Evolutionary conservation across 169 alveolate genomes (phyloP).

Genomic region (Plasmodium inui): DNA sequence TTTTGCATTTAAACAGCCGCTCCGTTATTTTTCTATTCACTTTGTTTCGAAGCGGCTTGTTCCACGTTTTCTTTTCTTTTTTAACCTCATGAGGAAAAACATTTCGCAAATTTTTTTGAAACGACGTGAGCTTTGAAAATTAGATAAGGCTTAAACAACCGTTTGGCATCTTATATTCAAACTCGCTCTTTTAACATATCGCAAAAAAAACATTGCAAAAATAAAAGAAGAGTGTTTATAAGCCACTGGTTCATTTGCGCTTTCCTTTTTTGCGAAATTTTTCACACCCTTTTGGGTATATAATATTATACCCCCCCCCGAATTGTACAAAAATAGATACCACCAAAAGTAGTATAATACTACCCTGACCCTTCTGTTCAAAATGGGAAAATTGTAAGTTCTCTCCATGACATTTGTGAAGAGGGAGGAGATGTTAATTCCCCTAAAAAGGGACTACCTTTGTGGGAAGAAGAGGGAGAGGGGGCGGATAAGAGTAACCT

Average conservation of each 20-base stretch:
- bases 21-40: not conserved
- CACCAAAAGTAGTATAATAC: not conserved
- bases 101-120: not conserved
- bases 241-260: not conserved
- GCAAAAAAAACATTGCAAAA: not conserved
- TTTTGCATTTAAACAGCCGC: not conserved
- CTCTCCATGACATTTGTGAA: not conserved
- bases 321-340: not conserved
- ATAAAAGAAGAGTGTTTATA: not conserved
- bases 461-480: not conserved
- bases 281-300: not conserved
- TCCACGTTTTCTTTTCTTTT: not conserved
- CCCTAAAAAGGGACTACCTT: not conserved
- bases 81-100: not conserved
- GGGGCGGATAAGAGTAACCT: not conserved
- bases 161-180: not conserved
- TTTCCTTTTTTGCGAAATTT: conserved; percentile 1
- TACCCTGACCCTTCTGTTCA: not conserved
- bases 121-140: not conserved
- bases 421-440: not conserved
- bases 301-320: not conserved
- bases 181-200: not conserved
- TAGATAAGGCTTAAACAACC: not conserved
- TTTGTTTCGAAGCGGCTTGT: not conserved
- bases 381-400: conserved; percentile 78